phyloP scores from a whole-genome alignment of 768 basidiomycete species.

The Candolleomyces efflorescens region DNA sequence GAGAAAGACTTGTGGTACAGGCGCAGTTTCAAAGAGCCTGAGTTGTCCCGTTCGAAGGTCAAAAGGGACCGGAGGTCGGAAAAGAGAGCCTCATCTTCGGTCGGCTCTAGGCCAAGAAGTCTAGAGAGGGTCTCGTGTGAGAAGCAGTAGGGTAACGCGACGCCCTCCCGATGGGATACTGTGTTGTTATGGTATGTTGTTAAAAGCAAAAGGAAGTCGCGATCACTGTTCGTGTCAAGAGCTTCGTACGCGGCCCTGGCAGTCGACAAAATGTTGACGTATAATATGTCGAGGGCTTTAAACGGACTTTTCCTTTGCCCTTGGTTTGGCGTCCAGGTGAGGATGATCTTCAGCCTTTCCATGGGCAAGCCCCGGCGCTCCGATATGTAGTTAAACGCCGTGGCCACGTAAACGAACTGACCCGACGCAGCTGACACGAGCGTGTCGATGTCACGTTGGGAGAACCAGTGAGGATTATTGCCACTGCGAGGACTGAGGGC shows the following conservation, averaged over 20 bases:
- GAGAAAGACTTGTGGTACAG: neutral
- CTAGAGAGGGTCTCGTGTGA: too few relatives aligned
- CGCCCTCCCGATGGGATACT: too few relatives aligned
- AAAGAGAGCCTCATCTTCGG: neutral
- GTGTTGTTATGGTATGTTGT: too few relatives aligned
- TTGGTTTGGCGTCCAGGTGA: neutral
- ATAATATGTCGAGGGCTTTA: neutral
- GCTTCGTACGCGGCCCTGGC: neutral
- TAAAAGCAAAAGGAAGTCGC: neutral
- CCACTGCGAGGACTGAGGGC: neutral
- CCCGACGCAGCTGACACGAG: constrained; percentile 1
- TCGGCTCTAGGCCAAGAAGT: too few relatives aligned
- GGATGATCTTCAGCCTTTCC: neutral
- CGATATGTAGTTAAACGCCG: neutral
- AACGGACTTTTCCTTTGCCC: neutral
- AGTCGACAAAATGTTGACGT: neutral
- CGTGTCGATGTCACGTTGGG: neutral
- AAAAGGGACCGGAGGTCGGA: neutral
- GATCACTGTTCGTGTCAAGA: neutral
- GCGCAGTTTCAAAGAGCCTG: neutral
- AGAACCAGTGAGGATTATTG: neutral
- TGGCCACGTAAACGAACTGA: constrained; percentile 4
- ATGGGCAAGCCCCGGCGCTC: neutral
- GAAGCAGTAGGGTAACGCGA: too few relatives aligned
- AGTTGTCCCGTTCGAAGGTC: neutral